Evolutionary conservation across 1,139 yeast species (phyloP), one percentile per base, ranked within the genome.

Genomic region (Debaryomycetaceae sp.): DNA sequence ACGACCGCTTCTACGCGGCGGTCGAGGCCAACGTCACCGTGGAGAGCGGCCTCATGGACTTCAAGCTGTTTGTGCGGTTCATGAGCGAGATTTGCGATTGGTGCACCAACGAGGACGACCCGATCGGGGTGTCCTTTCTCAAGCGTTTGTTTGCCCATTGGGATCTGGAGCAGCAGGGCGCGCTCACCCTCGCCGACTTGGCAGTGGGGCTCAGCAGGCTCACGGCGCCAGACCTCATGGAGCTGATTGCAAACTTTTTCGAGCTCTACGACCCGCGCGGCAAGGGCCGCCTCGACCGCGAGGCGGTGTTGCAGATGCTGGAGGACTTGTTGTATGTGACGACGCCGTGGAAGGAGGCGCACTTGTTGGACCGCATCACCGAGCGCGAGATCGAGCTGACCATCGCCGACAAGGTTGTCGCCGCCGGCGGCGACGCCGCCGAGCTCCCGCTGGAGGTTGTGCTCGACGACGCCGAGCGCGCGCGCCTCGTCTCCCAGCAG

Each of bases 261-360:
- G 74, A 74, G 17, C 60, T 91, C 10, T 91, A 84, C 49, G 93
- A 83, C 49, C 58, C 60, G 10, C 69, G 71, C n/a, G 64, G 67
- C 1, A 66, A 63, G 27, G 89, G 83, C 1, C 72, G 65, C 38
- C 71, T 91, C 30, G 81, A 79, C 42, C 67, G 91, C 31, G 96
- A 86, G 40, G 83, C 83, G 0, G 84, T 91, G 6, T 62, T 91
- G 33, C 79, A 79, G 42, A 72, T 89, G 41, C 86, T 96, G 0
- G 98, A 91, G 50, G 96, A 91, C 31, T 58, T 91, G 30, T 58
- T 91, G 15, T 83, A 77, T 44, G 67, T 91, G 20, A 89, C 96
- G 0, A 68, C 82, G 21, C 95, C 96, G 1, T 84, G 88, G 81
- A 75, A 81, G 44, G 83, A 80, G 37, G 89, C 86, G 0, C 51